phyloP scores from a whole-genome alignment of 2,329 filamentous ascomycete species.

The Sarocladium oryzae region DNA sequence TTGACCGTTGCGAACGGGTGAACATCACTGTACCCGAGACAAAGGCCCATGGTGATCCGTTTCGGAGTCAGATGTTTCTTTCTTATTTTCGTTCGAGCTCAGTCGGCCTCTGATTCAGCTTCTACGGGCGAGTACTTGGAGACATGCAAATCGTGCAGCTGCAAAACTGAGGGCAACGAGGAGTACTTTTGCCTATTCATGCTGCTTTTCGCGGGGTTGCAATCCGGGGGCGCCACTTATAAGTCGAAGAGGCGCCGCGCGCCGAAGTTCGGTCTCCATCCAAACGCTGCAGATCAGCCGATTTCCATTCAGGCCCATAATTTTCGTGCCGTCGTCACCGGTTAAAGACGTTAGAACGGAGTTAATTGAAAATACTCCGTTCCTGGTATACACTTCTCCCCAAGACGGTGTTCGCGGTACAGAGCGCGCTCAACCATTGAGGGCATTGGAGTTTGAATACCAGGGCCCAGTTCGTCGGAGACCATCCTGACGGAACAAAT shows the following conservation, averaged over 20 bases:
- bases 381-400: no score
- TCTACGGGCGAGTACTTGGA: no score
- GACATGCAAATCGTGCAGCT: no score
- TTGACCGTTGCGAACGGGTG: constrained; percentile 50
- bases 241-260: background rate
- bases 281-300: background rate
- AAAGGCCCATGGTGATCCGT: constrained; percentile 12
- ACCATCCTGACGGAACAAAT: background rate
- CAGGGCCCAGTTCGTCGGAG: background rate
- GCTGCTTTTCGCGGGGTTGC: background rate
- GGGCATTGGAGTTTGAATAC: background rate
- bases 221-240: constrained; percentile 8
- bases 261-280: background rate
- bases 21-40: constrained; percentile 43
- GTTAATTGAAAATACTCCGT: no score
- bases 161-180: background rate
- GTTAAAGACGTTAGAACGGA: no score
- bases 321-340: background rate
- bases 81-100: no score
- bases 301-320: background rate
- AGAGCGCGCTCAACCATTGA: no score
- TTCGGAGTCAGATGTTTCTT: no score
- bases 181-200: background rate
- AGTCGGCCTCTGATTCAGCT: no score
- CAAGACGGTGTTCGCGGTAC: no score